Evolutionary conservation across 2,329 filamentous ascomycete genomes (phyloP), one percentile per base, ranked within the genome.

Genomic region (Ascocoryne sarcoides): DNA sequence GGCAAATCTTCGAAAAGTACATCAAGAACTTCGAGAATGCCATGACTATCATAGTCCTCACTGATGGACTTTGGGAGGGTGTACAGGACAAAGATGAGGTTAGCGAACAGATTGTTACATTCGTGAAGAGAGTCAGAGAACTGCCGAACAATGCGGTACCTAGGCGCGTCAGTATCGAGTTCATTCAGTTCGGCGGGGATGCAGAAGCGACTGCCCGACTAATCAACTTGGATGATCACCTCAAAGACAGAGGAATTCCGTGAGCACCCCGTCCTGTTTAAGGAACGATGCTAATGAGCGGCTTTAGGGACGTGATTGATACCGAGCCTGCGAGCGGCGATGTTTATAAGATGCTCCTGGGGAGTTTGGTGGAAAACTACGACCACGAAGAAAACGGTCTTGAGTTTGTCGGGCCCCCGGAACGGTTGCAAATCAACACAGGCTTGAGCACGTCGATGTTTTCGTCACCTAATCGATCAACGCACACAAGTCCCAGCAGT

Each of bases 291-390:
- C 5, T n/a, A 35, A 32, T 14, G 12, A 26, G 7, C 23, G 7
- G 8, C 15, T 21, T 4, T 18, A 35, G 32, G 2, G 57, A 59
- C 30, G 38, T 60, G 17, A 53, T 59, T 15, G 58, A 59, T 23
- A 53, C 49, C 1, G 56, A 59, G 17, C 51, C 39, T 5, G 46
- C 49, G 0, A 29, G 37, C 1, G 53, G 54, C 1, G 51, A 60
- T 29, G 42, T 59, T 10, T 53, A 59, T 17, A 60, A 60, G 31
- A 59, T 60, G 36, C 26, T 37, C 4, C 12, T 37, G 4, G 36
- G 36, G 3, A 37, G 36, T 19, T 37, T 37, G 16, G 23, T 37
- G 7, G 16, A 20, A 10, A 15, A 21, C 9, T 23, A 23, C 15
- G 34, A 36, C 20, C n/a, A n/a, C n/a, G n/a, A n/a, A n/a, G n/a